A percentile compares a stretch with the other conserved stretches of the same genome.
Conservation (phyloP, 2,329 filamentous ascomycete genomes). For the Pseudogymnoascus sp. region DNA sequence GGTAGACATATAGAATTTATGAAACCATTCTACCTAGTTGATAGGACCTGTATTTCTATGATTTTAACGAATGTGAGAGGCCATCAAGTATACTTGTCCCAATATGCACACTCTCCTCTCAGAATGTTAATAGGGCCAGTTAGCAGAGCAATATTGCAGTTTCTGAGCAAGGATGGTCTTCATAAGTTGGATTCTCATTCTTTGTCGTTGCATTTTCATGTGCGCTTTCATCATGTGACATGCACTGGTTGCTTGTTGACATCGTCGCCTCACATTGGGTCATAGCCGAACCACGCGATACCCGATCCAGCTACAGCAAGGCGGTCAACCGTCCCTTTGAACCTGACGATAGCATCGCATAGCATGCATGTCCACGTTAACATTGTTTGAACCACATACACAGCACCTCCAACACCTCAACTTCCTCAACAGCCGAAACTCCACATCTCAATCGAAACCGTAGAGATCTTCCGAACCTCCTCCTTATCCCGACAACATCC, state of each 20-base stretch:
- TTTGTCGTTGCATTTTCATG: background rate
- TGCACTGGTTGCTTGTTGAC: background rate
- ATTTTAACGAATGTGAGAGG: background rate
- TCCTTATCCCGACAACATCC: background rate
- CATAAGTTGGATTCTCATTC: background rate
- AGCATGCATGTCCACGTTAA: slow-evolving; percentile 4
- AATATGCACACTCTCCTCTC: background rate
- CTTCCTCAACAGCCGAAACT: background rate
- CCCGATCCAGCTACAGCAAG: slow-evolving; percentile 4
- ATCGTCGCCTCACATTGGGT: background rate
- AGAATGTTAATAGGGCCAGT: background rate
- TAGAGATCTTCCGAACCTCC: background rate
- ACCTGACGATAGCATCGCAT: slow-evolving; percentile 5
- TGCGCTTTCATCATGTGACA: background rate
- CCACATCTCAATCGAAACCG: background rate
- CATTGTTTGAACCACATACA: background rate
- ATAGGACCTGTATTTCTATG: background rate
- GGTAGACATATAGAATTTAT: background rate
- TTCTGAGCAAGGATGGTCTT: background rate
- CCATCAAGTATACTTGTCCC: no score
- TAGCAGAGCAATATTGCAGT: background rate
- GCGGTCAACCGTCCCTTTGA: slow-evolving; percentile 6
- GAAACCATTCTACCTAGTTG: background rate
- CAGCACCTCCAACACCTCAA: background rate
- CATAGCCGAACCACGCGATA: slow-evolving; percentile 3